Evolutionary conservation across 257 asterid species (phyloP), one percentile per base, ranked within the genome.

Genomic region (Gentiana straminea): DNA sequence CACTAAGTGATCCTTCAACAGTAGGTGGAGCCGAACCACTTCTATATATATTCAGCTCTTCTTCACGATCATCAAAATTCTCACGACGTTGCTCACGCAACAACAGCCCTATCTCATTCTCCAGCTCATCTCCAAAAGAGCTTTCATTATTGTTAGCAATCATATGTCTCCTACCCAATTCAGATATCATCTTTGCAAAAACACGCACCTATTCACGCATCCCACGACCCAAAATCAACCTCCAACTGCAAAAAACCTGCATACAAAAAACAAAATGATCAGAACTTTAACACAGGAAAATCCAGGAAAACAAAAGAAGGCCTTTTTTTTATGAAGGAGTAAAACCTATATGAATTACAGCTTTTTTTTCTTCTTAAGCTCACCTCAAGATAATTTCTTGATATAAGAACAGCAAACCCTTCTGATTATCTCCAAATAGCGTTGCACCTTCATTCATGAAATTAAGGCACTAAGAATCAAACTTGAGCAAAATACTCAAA

Each of bases 1-100:
- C 95, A 69, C 53, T 92, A 67, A 88, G 57, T 3, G 99, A 92
- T 55, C 99, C 95, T 68, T 92, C 97, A 51, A 92, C 94, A 59
- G 97, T 92, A 35, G 99, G 99, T 13, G 99, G 99, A 54, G 99
- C 99, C 8, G 99, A 92, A 57, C 99, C 99, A 72, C 97, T 92
- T 74, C 99, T 79, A 60, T 68, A 92, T 79, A 92, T 70, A 74
- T 88, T 92, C 70, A 85, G 82, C 77, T 92, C 97, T 76, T 79
- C 85, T 61, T 88, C 99, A 36, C 54, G 91, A 70, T 88, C 95
- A 80, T 81, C 94, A 5, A 80, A 76, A 33, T 81, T 94, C 33
- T 77, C 87, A 61, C 94, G 71, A 65, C 89, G 55, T 77, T 77
- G 91, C 32, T 86, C 98, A 12, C 81, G 81, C 57, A 87, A 92